These are phyloP conservation scores for Huntiella moniliformis DNA, from an alignment of 2,329 filamentous ascomycete genomes.

Conservation along the genomic window DNA sequence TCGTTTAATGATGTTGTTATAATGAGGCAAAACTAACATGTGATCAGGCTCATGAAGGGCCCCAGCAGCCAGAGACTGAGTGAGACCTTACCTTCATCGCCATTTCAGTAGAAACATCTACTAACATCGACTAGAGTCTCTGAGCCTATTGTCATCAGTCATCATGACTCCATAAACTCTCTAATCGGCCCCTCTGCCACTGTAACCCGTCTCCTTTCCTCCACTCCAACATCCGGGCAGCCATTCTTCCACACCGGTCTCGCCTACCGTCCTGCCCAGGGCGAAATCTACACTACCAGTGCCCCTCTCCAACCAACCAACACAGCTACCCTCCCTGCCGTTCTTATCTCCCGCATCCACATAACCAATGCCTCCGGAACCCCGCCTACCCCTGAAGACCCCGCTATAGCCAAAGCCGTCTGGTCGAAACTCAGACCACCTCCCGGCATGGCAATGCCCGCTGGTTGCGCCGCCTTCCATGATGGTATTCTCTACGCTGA, in stretches of 20 bases:
- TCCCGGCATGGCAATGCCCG: constrained; percentile 25
- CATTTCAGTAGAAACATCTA: no score
- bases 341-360: constrained; percentile 27
- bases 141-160: constrained; percentile 16
- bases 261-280: constrained; percentile 21
- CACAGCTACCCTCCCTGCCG: constrained; percentile 21
- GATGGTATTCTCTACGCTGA: constrained; percentile 25
- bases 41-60: no score
- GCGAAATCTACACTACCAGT: constrained; percentile 28
- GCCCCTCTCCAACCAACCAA: constrained; percentile 22
- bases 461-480: constrained; percentile 23
- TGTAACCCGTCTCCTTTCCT: constrained; percentile 25
- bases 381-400: constrained; percentile 15
- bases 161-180: constrained; percentile 20
- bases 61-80: no score
- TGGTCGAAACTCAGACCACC: constrained; percentile 27
- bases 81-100: no score
- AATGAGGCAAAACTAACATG: no score
- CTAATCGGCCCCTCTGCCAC: constrained; percentile 19
- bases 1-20: no score
- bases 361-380: constrained; percentile 12
- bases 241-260: constrained; percentile 29
- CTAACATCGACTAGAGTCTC: no score
- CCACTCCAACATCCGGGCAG: constrained; percentile 21
- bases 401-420: constrained; percentile 17